These are phyloP conservation scores for Aspergillus hancockii DNA, from an alignment of 495 filamentous ascomycete genomes.

Conservation along the genomic window DNA sequence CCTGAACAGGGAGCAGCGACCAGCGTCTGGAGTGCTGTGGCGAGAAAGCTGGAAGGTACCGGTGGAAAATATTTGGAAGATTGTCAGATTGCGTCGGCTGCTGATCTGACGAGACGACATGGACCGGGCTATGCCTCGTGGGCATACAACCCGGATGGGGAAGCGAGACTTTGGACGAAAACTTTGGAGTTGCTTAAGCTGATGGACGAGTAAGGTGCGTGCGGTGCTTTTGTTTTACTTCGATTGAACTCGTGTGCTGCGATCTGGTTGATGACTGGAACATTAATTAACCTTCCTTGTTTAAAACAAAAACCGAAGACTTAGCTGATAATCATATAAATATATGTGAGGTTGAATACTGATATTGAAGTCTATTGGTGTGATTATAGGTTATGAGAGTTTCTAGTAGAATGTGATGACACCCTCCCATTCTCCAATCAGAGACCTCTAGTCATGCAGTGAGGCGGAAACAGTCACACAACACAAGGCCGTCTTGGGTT, in stretches of 20 bases:
- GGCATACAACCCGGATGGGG: not conserved
- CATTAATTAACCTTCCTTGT: not conserved
- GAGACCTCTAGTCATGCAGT: too few relatives aligned
- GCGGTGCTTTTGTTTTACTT: not conserved
- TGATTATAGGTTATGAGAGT: too few relatives aligned
- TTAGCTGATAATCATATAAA: too few relatives aligned
- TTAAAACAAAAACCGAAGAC: too few relatives aligned
- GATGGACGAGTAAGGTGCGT: not conserved
- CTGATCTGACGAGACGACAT: not conserved
- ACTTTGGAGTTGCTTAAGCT: not conserved
- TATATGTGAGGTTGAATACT: too few relatives aligned
- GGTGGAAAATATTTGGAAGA: slow-evolving; percentile 41
- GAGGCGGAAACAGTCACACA: too few relatives aligned
- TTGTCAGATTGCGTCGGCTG: slow-evolving; percentile 22
- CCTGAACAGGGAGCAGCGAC: slow-evolving; percentile 43
- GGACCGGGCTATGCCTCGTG: not conserved
- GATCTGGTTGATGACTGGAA: not conserved
- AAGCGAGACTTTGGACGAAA: not conserved
- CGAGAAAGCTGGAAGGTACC: slow-evolving; percentile 35
- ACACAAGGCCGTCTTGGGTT: too few relatives aligned
- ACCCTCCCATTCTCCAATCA: too few relatives aligned
- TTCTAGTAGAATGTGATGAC: too few relatives aligned
- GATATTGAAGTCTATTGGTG: too few relatives aligned
- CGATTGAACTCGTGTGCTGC: not conserved
- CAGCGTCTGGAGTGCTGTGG: slow-evolving; percentile 39